Evolutionary conservation across 1,139 yeast genomes (phyloP), one percentile per base, ranked within the genome.

Genomic region (Lodderomyces margitis): DNA sequence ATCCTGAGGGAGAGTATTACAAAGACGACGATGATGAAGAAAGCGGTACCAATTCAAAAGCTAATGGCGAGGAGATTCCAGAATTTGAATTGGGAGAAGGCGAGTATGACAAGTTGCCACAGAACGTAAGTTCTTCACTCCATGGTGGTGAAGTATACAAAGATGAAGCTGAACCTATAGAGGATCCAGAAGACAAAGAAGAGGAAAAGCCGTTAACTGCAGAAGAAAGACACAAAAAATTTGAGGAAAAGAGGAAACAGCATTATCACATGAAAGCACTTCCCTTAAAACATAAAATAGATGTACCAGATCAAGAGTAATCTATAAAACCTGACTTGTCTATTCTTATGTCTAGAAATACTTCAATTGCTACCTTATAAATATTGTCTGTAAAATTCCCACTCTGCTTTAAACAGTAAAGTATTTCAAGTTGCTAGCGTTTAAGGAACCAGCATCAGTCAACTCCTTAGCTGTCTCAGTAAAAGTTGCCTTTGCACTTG

Each of bases 1-100:
- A 87, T 53, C 95, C 94, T 2, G 77, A 80, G 44, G 78, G 81
- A 10, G 97, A 91, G 52, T 94, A 91, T 58, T 89, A 89, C 58
- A 75, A 80, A 49, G 77, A 76, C 2, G 91, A 83, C 49, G 84
- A 81, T 39, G 85, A 78, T 21, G 54, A 46, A 5, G 47, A 43
- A 19, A 38, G 28, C 9, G 37, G 25, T 10, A 30, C 21, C 20
- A 32, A 32, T 5, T 11, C 24, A 19, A 19, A 32, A 32, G 23
- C 24, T 3, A 37, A 17, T 12, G 41, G 32, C 1, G 41, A 42
- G 11, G 51, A 48, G 16, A 71, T 72, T 21, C 76, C 77, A 3
- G 66, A 56, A 12, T 68, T 71, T 43, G 60, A 62, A 32, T 59
- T 72, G 48, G 78, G 77, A 0, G 75, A 71, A 39, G 78, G 76